These are phyloP conservation scores for Phyllostachys edulis DNA, from an alignment of 176 grass and related monocot genomes.

Conservation along the genomic window DNA sequence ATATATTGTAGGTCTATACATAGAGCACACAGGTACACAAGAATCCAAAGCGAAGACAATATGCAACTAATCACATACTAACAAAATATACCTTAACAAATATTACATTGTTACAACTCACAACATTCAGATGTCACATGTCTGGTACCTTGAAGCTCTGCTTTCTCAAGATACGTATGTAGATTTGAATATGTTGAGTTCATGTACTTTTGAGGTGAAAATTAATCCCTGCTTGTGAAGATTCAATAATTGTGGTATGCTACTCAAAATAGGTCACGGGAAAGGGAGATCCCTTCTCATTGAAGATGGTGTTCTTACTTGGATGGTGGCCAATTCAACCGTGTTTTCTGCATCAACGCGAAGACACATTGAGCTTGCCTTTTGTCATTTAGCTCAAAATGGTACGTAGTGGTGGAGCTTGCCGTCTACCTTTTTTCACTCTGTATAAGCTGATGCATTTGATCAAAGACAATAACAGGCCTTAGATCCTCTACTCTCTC, in stretches of 20 bases:
- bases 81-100: not conserved
- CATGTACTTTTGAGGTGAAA: not conserved
- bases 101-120: not conserved
- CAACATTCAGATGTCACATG: not conserved
- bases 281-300: constrained; percentile 91
- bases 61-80: not conserved
- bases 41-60: not conserved
- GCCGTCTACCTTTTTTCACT: not conserved
- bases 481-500: not conserved
- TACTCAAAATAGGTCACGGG: constrained; percentile 54
- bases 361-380: constrained; percentile 74
- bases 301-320: constrained; percentile 69
- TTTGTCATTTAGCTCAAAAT: constrained; percentile 96
- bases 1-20: not conserved
- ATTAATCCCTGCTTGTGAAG: not conserved
- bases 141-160: not conserved
- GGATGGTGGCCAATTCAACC: constrained; percentile 67
- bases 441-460: not conserved
- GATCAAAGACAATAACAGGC: not conserved
- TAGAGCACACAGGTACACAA: not conserved
- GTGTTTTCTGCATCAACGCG: constrained; percentile 57
- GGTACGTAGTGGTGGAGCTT: constrained; percentile 29
- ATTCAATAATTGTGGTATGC: not conserved
- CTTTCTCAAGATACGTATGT: not conserved
- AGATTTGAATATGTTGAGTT: not conserved